Base-by-base conservation (phyloP, 1,284 basidiomycete species). In the Porogramme epimiltina region DNA sequence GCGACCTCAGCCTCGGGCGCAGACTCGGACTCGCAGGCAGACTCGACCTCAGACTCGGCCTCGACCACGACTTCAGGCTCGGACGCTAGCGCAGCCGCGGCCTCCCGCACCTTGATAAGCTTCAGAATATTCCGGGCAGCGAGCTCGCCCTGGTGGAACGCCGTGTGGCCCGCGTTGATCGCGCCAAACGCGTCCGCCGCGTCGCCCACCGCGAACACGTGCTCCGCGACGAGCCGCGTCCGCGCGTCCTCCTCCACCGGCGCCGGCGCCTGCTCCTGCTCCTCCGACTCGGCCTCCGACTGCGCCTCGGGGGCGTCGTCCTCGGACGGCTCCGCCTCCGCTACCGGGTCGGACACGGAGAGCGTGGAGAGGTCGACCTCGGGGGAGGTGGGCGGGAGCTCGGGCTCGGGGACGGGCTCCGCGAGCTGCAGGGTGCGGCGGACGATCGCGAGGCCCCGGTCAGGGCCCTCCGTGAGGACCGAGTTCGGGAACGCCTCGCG, bases 191-290 rank as follows among this genome's bases (percentile, higher is more conserved):
- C 82, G 60, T 87, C 85, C 2, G 85, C 86, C 3, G 82, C 76
- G 55, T 90, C 87, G 4, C 88, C 87, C 10, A 87, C 70, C 5
- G 79, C 84, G 63, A 87, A 91, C 15, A 89, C 73, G 62, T 86
- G 73, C 1, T 80, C 75, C 60, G 81, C 83, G 0, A 74, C 70
- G 5, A 69, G 63, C 8, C 71, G 63, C 16, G 66, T 56, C 6
- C 52, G 23, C 37, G 59, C 53, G 48, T 65, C 48, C 40, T 62
- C 50, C 16, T 54, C 48, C 9, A 40, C 47, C 33, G 52, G 54
- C n/a, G 37, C 63, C 63, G 60, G 65, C 36, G 34, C 40, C 19
- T 55, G 45, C 13, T 43, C 40, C 19, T 55, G 45, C 13, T 43
- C 52, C 19, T 55, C 55, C 20, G 42, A 64, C 62, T 61, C 65